Percentiles rank a stretch among this genome's conserved stretches.
phyloP scores from a whole-genome alignment of 192 early-diverging fungal genomes.

The Cetraspora pellucida region DNA sequence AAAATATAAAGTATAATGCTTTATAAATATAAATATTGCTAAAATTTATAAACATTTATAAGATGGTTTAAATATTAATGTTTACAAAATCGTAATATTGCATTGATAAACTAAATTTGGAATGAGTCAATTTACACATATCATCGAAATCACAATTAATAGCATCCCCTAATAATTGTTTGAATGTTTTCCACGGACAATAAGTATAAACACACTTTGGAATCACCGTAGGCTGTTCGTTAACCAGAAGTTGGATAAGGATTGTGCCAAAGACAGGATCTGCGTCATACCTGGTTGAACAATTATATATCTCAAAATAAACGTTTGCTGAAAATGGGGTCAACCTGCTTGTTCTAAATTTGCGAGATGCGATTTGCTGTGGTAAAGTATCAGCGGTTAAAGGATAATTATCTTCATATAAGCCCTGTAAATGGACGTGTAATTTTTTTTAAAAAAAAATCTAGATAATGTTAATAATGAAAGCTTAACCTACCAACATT shows the following conservation, averaged over 20 bases:
- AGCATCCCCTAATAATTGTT: not conserved
- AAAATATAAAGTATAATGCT: no score
- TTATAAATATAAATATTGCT: no score
- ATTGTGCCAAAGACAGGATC: not conserved
- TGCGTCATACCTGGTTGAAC: not conserved
- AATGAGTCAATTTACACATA: not conserved
- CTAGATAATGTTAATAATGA: not conserved
- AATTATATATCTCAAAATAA: conserved; percentile 28
- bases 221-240: conserved; percentile 8
- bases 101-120: not conserved
- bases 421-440: not conserved
- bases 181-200: conserved; percentile 21
- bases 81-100: no score
- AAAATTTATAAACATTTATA: no score
- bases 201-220: not conserved
- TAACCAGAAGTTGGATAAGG: conserved; percentile 4
- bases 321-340: conserved; percentile 9
- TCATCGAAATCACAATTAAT: conserved; percentile 22
- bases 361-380: not conserved
- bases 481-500: not conserved
- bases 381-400: not conserved
- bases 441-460: not conserved
- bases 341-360: conserved; percentile 6
- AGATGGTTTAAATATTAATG: no score
- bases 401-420: conserved; percentile 6